Conservation (phyloP, 805 yeast genomes). For the Scheffersomyces amazonensis region DNA sequence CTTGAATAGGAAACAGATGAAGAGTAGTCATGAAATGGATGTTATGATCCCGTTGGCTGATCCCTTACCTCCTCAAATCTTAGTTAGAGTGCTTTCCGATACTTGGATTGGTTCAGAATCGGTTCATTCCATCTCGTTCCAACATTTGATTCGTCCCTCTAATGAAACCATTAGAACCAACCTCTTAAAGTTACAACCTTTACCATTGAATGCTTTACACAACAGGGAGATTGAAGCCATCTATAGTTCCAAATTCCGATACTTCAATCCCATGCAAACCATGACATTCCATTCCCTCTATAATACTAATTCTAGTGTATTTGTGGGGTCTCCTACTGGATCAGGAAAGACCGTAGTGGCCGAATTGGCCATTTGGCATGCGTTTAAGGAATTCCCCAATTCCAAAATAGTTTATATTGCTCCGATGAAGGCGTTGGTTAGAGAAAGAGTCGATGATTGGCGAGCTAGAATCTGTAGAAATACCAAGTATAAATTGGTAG, state of each 20-base stretch:
- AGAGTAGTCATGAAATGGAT: constrained; percentile 66
- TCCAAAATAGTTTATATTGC: constrained; percentile 83
- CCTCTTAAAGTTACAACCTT: constrained; percentile 75
- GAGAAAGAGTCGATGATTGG: constrained; percentile 87
- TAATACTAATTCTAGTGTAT: constrained; percentile 72
- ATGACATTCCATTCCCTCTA: constrained; percentile 92
- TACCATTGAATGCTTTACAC: constrained; percentile 80
- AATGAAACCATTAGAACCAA: constrained; percentile 85
- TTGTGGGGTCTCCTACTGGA: constrained; percentile 98
- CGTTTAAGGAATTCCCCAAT: constrained; percentile 73
- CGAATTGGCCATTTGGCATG: constrained; percentile 96
- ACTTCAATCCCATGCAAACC: constrained; percentile 98
- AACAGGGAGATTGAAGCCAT: constrained; percentile 63
- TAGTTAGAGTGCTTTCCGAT: constrained; percentile 78
- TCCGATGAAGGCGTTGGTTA: constrained; percentile 84
- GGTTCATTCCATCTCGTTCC: constrained; percentile 75
- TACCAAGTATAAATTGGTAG: constrained; percentile 58
- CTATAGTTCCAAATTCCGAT: constrained; percentile 66
- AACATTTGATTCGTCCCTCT: constrained; percentile 83
- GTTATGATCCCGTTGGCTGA: constrained; percentile 89
- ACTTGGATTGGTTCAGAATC: constrained; percentile 87
- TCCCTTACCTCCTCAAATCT: constrained; percentile 86
- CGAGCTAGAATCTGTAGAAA: constrained; percentile 45
- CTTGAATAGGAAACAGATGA: constrained; percentile 55
- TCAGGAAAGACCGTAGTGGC: constrained; percentile 98